These are phyloP conservation scores for Phialemoniopsis sp. DNA, from an alignment of 2,329 filamentous ascomycete species.

Conservation along the genomic window DNA sequence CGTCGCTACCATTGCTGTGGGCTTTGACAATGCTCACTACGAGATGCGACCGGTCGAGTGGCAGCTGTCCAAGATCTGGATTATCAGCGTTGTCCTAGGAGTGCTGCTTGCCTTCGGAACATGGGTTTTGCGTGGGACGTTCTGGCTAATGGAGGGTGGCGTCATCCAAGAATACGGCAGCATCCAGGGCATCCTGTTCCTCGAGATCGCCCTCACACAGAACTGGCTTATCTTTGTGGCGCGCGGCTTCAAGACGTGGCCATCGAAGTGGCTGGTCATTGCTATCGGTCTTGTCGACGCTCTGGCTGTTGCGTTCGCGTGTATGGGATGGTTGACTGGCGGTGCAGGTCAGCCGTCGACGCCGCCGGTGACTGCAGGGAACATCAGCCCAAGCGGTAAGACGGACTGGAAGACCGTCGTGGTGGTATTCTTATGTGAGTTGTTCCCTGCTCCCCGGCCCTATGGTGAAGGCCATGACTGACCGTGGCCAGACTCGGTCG, in stretches of 20 bases:
- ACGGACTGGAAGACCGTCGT: slow-evolving; percentile 57
- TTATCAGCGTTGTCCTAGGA: slow-evolving; percentile 68
- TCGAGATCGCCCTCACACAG: slow-evolving; percentile 69
- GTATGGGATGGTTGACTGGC: slow-evolving; percentile 71
- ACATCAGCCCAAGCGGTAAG: slow-evolving; percentile 30
- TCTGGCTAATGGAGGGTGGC: slow-evolving; percentile 67
- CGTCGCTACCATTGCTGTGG: slow-evolving; percentile 73
- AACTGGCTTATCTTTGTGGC: slow-evolving; percentile 81
- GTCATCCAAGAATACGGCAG: slow-evolving; percentile 72
- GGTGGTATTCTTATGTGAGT: slow-evolving; percentile 53
- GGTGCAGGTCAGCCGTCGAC: slow-evolving; percentile 27
- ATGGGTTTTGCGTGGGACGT: slow-evolving; percentile 68
- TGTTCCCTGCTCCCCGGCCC: not conserved
- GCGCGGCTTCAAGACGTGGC: slow-evolving; percentile 67
- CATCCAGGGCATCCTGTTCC: slow-evolving; percentile 71
- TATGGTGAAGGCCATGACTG: not conserved
- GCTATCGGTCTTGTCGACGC: slow-evolving; percentile 71
- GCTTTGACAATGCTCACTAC: slow-evolving; percentile 76
- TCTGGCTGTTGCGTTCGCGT: slow-evolving; percentile 67
- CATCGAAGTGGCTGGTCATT: slow-evolving; percentile 68
- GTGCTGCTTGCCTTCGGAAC: slow-evolving; percentile 64
- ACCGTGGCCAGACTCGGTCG: slow-evolving; percentile 41
- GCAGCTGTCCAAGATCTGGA: slow-evolving; percentile 79
- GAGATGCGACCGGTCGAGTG: slow-evolving; percentile 73
- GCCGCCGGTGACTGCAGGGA: slow-evolving; percentile 24